Evolutionary conservation across 2,329 filamentous ascomycete genomes (phyloP).

Genomic region (Clonostachys chloroleuca): DNA sequence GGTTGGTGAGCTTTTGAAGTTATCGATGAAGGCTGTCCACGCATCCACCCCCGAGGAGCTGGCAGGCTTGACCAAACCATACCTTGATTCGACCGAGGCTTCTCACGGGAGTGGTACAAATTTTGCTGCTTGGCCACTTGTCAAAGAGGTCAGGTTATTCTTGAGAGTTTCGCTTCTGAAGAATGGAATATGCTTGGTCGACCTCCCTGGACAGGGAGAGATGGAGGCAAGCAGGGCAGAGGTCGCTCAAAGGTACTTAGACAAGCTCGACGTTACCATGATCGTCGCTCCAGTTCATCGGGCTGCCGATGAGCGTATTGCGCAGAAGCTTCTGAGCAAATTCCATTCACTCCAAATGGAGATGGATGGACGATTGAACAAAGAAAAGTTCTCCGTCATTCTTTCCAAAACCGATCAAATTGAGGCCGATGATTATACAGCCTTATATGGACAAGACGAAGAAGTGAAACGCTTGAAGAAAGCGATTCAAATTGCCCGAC

Average conservation of each 20-base stretch:
- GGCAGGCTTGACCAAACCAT: constrained; percentile 12
- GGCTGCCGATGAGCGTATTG: constrained; percentile 16
- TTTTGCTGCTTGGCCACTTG: constrained; percentile 27
- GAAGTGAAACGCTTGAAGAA: too few relatives aligned
- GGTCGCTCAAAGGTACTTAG: constrained; percentile 10
- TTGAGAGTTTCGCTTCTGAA: constrained; percentile 36
- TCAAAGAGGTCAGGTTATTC: constrained; percentile 31
- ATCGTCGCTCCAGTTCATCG: constrained; percentile 16
- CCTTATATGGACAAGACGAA: background rate
- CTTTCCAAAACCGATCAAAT: constrained; percentile 21
- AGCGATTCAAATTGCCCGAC: too few relatives aligned
- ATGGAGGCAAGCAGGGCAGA: constrained; percentile 12
- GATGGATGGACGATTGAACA: constrained; percentile 16
- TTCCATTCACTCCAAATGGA: constrained; percentile 16
- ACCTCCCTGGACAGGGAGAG: constrained; percentile 49
- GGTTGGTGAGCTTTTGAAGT: constrained; percentile 1
- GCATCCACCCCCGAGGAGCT: constrained; percentile 1
- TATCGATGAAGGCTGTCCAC: constrained; percentile 2
- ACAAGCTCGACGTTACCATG: constrained; percentile 14
- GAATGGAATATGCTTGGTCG: constrained; percentile 44
- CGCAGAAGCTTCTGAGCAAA: constrained; percentile 11
- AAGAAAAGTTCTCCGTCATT: constrained; percentile 13
- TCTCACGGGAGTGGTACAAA: background rate
- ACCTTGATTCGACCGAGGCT: constrained; percentile 13
- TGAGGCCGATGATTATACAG: background rate